phyloP scores from a whole-genome alignment of 441 rosid genomes.

The Brassica hybrid region DNA sequence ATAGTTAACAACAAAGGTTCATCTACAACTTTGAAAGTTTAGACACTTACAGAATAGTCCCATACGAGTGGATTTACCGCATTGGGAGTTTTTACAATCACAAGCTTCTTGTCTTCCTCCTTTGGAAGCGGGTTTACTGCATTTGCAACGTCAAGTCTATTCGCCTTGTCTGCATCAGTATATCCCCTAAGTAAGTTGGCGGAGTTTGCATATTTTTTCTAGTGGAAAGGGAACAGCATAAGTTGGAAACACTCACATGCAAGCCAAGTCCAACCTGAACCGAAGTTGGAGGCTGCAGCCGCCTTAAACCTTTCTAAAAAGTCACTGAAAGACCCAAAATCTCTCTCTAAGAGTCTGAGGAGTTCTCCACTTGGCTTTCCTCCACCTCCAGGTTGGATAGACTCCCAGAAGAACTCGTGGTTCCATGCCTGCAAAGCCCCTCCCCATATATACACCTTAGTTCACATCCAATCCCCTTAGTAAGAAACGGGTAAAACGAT shows the following conservation, averaged over 20 bases:
- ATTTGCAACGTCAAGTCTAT: conserved; percentile 67
- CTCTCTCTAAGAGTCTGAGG: conserved; percentile 72
- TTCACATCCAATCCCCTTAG: conserved; percentile 4
- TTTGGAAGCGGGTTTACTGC: conserved; percentile 70
- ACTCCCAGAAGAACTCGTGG: conserved; percentile 65
- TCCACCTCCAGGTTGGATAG: conserved; percentile 91
- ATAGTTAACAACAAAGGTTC: conserved; percentile 4
- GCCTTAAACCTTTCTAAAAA: conserved; percentile 61
- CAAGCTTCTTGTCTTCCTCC: conserved; percentile 82
- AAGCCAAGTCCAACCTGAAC: conserved; percentile 99
- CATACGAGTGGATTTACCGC: conserved; percentile 92
- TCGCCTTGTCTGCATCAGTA: conserved; percentile 69
- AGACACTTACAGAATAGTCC: conserved; percentile 72
- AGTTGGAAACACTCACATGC: conserved; percentile 60
- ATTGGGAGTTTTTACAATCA: conserved; percentile 80
- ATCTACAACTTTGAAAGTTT: conserved; percentile 5
- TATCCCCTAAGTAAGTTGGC: background rate
- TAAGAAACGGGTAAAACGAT: background rate
- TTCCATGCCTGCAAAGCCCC: conserved; percentile 3
- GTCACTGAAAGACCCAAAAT: conserved; percentile 75
- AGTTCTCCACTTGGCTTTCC: conserved; percentile 88
- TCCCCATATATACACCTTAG: background rate
- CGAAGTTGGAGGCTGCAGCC: conserved; percentile 84
- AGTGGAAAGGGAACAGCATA: background rate
- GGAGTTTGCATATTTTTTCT: background rate